phyloP scores from a whole-genome alignment of 2,329 filamentous ascomycete genomes.

The Chrysosporium queenslandicum region DNA sequence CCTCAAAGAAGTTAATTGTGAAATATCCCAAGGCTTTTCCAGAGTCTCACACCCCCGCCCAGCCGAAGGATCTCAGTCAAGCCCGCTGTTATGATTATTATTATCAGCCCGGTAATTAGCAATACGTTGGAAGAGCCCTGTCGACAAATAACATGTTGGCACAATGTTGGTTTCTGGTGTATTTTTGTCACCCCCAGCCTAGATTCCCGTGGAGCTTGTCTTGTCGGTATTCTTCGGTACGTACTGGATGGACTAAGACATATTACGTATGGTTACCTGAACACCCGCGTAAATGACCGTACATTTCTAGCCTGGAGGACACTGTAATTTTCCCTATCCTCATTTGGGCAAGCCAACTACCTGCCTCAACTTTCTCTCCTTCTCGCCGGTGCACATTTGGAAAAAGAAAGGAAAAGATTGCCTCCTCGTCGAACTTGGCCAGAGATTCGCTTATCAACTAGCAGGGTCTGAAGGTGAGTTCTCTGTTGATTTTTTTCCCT shows the following conservation, averaged over 20 bases:
- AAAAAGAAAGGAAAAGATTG: too few relatives aligned
- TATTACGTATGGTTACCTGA: neutral
- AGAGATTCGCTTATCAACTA: too few relatives aligned
- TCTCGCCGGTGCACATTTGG: too few relatives aligned
- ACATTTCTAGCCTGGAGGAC: neutral
- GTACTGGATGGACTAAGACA: too few relatives aligned
- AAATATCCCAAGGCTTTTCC: neutral
- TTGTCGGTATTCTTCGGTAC: constrained; percentile 4
- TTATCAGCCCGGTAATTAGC: neutral
- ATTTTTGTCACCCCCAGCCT: neutral
- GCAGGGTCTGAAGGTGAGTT: neutral
- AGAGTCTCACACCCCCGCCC: too few relatives aligned
- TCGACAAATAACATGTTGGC: neutral
- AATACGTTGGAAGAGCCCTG: neutral
- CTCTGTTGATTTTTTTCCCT: neutral
- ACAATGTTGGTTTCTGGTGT: neutral
- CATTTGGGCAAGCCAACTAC: neutral
- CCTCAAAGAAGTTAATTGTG: constrained; percentile 6
- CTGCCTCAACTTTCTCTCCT: too few relatives aligned
- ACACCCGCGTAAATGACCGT: neutral
- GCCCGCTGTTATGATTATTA: neutral
- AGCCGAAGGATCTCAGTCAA: neutral
- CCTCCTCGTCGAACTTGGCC: too few relatives aligned
- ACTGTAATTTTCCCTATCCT: neutral
- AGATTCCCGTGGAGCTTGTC: neutral